Conservation (phyloP, 345 rosid species). For the Lumnitzera racemosa region DNA sequence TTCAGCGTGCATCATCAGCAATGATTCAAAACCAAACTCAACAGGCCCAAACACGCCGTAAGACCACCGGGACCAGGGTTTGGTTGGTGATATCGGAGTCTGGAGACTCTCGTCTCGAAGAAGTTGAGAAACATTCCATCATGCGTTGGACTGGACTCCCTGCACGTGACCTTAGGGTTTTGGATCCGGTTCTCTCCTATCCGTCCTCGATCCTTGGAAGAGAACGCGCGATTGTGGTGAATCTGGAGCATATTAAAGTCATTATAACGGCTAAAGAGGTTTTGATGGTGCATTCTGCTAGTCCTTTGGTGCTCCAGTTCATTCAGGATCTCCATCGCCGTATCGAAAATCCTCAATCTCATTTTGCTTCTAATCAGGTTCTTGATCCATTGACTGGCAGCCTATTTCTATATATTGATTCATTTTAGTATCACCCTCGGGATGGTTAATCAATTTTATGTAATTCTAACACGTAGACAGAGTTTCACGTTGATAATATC, state of each 20-base stretch:
- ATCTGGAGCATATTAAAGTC: conserved; percentile 47
- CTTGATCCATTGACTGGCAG: too few relatives aligned
- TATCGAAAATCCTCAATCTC: conserved; percentile 8
- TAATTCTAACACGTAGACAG: too few relatives aligned
- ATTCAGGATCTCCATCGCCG: conserved; percentile 33
- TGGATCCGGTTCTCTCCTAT: conserved; percentile 45
- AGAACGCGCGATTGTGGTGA: conserved; percentile 42
- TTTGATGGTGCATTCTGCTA: conserved; percentile 28
- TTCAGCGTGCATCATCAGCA: too few relatives aligned
- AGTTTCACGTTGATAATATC: too few relatives aligned
- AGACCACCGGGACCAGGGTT: conserved; percentile 20
- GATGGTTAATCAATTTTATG: too few relatives aligned
- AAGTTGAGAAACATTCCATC: conserved; percentile 35
- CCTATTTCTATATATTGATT: too few relatives aligned
- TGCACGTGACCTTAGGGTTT: conserved; percentile 38
- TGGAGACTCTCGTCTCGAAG: conserved; percentile 25
- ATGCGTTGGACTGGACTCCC: conserved; percentile 53
- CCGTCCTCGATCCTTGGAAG: conserved; percentile 49
- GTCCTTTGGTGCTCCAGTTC: conserved; percentile 32
- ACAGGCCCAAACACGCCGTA: conserved; percentile 12
- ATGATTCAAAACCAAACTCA: not conserved
- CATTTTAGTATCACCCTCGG: too few relatives aligned
- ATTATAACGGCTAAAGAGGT: conserved; percentile 45
- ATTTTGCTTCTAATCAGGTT: conserved; percentile 10
- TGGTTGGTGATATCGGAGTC: conserved; percentile 36